These are phyloP conservation scores for Lactifluus subvellereus DNA, from an alignment of 768 basidiomycete species.

Conservation along the genomic window DNA sequence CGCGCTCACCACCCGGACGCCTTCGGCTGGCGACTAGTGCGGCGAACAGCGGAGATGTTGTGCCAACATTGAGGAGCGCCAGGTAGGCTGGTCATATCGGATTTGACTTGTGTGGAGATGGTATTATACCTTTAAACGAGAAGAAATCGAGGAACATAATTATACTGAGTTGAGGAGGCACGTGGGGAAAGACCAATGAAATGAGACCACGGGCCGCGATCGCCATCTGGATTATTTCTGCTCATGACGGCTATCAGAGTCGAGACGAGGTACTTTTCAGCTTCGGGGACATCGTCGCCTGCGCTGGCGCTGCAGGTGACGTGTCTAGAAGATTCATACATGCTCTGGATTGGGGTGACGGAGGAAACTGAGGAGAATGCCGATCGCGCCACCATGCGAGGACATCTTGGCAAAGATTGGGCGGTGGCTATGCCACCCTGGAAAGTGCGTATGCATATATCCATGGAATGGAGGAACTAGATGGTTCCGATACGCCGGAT, in stretches of 20 bases:
- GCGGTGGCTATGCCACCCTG: slow-evolving; percentile 71
- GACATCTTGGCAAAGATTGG: slow-evolving; percentile 69
- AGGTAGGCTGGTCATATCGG: background rate
- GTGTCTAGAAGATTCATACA: slow-evolving; percentile 63
- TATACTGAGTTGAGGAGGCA: background rate
- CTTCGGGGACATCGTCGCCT: slow-evolving; percentile 47
- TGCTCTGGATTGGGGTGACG: slow-evolving; percentile 76
- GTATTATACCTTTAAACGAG: too few species aligned
- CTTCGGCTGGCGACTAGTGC: background rate
- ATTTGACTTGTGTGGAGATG: background rate
- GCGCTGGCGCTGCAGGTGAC: slow-evolving; percentile 63
- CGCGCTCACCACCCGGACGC: background rate
- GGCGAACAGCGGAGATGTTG: background rate
- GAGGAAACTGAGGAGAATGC: slow-evolving; percentile 36
- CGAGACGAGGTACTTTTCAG: slow-evolving; percentile 43
- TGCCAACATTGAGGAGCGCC: background rate
- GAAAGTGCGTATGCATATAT: slow-evolving; percentile 29
- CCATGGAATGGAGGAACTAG: background rate
- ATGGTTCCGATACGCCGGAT: background rate
- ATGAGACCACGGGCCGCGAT: slow-evolving; percentile 4
- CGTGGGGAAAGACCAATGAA: background rate
- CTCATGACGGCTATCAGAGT: slow-evolving; percentile 35
- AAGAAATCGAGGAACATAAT: too few species aligned
- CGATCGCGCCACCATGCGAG: slow-evolving; percentile 40
- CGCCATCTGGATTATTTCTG: background rate